A percentile compares a stretch with the other conserved stretches of the same genome.
phyloP scores from a whole-genome alignment of 2,329 filamentous ascomycete species.

The Nemania sp. region DNA sequence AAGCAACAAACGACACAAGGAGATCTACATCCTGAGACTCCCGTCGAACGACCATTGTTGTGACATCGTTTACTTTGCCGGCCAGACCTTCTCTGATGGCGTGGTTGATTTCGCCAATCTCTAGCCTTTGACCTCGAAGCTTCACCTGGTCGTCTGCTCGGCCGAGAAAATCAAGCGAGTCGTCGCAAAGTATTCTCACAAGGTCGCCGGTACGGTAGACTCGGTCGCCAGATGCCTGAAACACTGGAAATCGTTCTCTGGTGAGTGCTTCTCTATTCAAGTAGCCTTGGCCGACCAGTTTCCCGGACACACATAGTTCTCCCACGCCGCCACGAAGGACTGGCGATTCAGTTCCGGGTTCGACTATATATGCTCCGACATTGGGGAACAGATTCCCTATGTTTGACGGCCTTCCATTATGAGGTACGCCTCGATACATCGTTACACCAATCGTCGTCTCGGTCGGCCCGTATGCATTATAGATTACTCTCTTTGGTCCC shows the following conservation, averaged over 20 bases:
- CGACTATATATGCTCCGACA: conserved; percentile 80
- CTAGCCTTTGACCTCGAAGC: conserved; percentile 82
- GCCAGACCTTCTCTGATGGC: conserved; percentile 66
- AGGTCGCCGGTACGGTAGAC: conserved; percentile 90
- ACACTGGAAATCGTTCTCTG: conserved; percentile 70
- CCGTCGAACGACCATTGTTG: conserved; percentile 74
- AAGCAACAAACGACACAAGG: conserved; percentile 68
- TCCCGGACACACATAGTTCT: conserved; percentile 86
- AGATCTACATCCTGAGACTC: conserved; percentile 76
- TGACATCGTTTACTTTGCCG: conserved; percentile 64
- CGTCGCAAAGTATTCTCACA: conserved; percentile 78
- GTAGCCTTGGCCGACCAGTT: conserved; percentile 87
- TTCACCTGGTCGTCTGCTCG: conserved; percentile 92
- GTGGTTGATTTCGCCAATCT: conserved; percentile 90
- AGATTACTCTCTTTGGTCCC: conserved; percentile 79
- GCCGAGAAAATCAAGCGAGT: conserved; percentile 84
- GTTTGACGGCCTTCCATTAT: conserved; percentile 79
- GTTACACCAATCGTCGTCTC: conserved; percentile 93
- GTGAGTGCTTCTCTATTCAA: conserved; percentile 81
- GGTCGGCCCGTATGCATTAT: conserved; percentile 91
- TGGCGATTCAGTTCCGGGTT: conserved; percentile 67
- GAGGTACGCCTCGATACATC: conserved; percentile 80
- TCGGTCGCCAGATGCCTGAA: conserved; percentile 59
- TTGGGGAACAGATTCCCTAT: conserved; percentile 88
- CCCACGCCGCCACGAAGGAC: conserved; percentile 80